Evolutionary conservation across 305 asterid genomes (phyloP).

Genomic region (Solanum chacoense): DNA sequence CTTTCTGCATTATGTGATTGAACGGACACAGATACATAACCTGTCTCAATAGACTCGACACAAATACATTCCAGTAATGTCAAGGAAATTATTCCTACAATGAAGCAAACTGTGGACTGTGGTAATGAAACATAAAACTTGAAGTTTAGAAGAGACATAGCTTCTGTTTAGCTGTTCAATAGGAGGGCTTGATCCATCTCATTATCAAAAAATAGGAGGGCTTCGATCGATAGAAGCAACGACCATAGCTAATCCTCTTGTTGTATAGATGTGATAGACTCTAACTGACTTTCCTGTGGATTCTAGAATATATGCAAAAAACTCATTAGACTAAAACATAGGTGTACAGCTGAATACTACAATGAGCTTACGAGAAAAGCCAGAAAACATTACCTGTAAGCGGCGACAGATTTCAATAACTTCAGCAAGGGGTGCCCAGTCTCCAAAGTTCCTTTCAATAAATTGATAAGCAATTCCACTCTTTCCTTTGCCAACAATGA

Average conservation of each 20-base stretch:
- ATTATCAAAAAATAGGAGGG: not conserved
- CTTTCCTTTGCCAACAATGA: conserved; percentile 60
- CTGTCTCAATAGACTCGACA: not conserved
- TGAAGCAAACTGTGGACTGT: not conserved
- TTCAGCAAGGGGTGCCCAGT: conserved; percentile 81
- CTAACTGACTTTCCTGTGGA: conserved; percentile 14
- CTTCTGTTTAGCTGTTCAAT: not conserved
- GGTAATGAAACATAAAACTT: not conserved
- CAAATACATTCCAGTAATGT: not conserved
- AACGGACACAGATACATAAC: not conserved
- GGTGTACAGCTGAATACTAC: not conserved
- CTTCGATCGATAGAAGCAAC: not conserved
- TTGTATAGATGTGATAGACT: conserved; percentile 13
- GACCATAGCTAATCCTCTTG: conserved; percentile 22
- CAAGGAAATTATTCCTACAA: not conserved
- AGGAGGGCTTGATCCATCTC: not conserved
- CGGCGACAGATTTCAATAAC: conserved; percentile 55
- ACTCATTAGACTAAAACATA: conserved; percentile 10
- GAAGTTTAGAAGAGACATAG: not conserved
- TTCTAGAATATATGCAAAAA: conserved; percentile 20
- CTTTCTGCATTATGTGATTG: not conserved
- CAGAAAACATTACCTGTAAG: conserved; percentile 38
- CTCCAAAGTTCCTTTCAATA: conserved; percentile 73
- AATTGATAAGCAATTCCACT: conserved; percentile 77
- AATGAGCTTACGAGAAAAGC: conserved; percentile 2